These are phyloP conservation scores for Pichia eremophila DNA, from an alignment of 805 yeast genomes.

Conservation along the genomic window DNA sequence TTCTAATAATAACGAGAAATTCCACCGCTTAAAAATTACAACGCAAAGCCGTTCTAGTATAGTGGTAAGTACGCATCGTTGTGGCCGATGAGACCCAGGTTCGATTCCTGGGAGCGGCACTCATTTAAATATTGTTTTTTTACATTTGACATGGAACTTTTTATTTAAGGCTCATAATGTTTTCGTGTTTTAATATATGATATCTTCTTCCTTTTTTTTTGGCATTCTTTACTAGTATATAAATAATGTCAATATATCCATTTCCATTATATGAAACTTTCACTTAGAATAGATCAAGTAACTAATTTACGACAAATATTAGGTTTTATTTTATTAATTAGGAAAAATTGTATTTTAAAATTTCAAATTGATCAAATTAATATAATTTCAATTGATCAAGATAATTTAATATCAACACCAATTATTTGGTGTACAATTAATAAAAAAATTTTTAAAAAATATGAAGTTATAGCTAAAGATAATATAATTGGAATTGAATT, in stretches of 20 bases:
- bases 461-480: conserved; percentile 43
- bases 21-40: too few species aligned
- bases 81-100: conserved; percentile 19
- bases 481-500: conserved; percentile 52
- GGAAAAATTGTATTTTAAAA: conserved; percentile 48
- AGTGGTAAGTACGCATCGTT: conserved; percentile 18
- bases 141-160: too few species aligned
- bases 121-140: background rate
- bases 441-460: conserved; percentile 36
- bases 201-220: background rate
- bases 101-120: conserved; percentile 19
- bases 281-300: conserved; percentile 17
- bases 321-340: conserved; percentile 28
- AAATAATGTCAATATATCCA: too few species aligned
- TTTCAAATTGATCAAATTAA: conserved; percentile 42
- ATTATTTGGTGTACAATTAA: conserved; percentile 59
- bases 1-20: too few species aligned
- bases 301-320: conserved; percentile 17
- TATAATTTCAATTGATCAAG: conserved; percentile 41
- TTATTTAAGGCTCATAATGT: too few species aligned
- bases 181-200: too few species aligned
- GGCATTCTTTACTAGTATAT: background rate
- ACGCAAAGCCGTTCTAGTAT: conserved; percentile 14
- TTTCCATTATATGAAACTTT: conserved; percentile 17
- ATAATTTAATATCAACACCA: conserved; percentile 34